These are phyloP conservation scores for Amanita molliuscula DNA, from an alignment of 768 basidiomycete genomes.

Conservation along the genomic window DNA sequence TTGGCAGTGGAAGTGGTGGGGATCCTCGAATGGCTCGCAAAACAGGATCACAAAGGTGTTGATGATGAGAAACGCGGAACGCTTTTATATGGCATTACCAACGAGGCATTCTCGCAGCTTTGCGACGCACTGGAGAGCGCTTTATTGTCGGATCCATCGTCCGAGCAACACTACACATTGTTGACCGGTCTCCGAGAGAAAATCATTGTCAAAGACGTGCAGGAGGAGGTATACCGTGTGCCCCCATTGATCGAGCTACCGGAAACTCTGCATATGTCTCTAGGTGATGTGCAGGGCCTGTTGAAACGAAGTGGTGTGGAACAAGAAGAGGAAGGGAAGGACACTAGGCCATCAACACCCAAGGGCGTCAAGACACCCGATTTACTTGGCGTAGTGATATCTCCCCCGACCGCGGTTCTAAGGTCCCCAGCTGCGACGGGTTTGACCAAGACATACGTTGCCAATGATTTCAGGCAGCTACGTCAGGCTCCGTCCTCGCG, in stretches of 20 bases:
- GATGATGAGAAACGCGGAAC: constrained; percentile 14
- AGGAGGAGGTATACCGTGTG: constrained; percentile 25
- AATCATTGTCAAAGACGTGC: constrained; percentile 21
- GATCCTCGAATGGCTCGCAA: constrained; percentile 37
- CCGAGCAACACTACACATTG: neutral
- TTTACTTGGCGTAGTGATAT: constrained; percentile 55
- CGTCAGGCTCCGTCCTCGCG: constrained; percentile 57
- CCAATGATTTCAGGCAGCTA: constrained; percentile 75
- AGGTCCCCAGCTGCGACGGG: constrained; percentile 67
- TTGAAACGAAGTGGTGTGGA: constrained; percentile 14
- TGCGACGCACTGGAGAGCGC: constrained; percentile 24
- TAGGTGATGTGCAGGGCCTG: neutral
- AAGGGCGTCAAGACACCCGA: constrained; percentile 41
- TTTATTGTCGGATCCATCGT: neutral
- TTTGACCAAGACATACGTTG: constrained; percentile 72
- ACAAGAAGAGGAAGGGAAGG: constrained; percentile 25
- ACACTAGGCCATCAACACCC: constrained; percentile 39
- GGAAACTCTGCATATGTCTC: constrained; percentile 3
- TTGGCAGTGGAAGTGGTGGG: constrained; percentile 24
- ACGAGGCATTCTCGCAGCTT: constrained; percentile 34
- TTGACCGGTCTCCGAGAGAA: constrained; percentile 17
- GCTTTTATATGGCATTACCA: constrained; percentile 34
- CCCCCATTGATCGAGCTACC: constrained; percentile 21
- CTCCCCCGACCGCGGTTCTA: constrained; percentile 59
- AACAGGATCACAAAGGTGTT: constrained; percentile 27